A percentile compares a stretch with the other conserved stretches of the same genome.
These are phyloP conservation scores for Pleurotus ostreatus DNA, from an alignment of 768 basidiomycete species.

Conservation along the genomic window DNA sequence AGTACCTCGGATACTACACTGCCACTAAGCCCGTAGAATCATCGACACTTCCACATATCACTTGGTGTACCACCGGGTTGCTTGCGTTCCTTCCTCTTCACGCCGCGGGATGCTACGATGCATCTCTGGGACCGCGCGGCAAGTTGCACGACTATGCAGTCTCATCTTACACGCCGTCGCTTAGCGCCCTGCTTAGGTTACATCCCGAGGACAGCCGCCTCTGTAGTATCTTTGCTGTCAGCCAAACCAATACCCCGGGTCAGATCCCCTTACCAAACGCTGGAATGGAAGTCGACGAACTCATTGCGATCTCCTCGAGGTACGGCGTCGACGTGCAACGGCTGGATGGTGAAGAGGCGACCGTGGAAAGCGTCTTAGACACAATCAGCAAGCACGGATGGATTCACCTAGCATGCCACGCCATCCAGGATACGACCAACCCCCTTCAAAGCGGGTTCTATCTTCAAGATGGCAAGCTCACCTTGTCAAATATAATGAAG, in stretches of 20 bases:
- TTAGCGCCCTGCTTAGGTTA: background rate
- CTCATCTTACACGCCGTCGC: slow-evolving; percentile 16
- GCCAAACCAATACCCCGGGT: slow-evolving; percentile 12
- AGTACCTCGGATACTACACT: slow-evolving; percentile 3
- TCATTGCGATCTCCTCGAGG: slow-evolving; percentile 4
- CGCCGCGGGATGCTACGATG: slow-evolving; percentile 13
- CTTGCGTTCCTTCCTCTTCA: slow-evolving; percentile 17
- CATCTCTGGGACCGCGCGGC: background rate
- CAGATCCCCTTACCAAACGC: slow-evolving; percentile 12
- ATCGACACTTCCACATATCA: slow-evolving; percentile 9
- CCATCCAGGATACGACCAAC: slow-evolving; percentile 21
- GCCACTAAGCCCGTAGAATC: background rate
- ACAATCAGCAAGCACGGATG: slow-evolving; percentile 14
- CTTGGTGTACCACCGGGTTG: slow-evolving; percentile 15
- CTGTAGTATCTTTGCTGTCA: slow-evolving; percentile 10
- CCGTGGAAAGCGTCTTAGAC: slow-evolving; percentile 12
- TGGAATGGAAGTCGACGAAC: slow-evolving; percentile 11
- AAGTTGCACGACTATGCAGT: slow-evolving; percentile 11
- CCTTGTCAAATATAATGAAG: slow-evolving; percentile 19
- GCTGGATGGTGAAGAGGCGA: slow-evolving; percentile 10
- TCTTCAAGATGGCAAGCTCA: slow-evolving; percentile 18
- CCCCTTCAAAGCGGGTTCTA: slow-evolving; percentile 22
- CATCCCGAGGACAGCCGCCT: background rate
- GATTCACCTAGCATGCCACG: slow-evolving; percentile 38
- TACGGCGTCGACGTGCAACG: background rate